Conservation (phyloP, 495 filamentous ascomycete species). For the Neurospora sublineolata region DNA sequence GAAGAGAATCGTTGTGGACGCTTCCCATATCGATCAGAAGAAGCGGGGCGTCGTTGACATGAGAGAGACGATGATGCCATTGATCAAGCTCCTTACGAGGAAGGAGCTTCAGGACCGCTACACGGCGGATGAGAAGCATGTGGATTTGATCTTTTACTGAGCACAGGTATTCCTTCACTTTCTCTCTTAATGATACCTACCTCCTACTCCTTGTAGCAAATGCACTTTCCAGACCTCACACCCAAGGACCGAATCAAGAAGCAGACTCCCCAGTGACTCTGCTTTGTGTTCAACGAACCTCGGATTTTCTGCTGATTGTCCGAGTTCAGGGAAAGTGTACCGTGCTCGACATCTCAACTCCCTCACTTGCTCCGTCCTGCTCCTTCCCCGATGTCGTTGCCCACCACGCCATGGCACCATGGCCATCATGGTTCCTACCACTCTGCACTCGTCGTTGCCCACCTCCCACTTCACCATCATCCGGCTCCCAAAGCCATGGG, state of each 20-base stretch:
- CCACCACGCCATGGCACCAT: not conserved
- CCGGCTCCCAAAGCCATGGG: not conserved
- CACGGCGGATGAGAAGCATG: constrained; percentile 31
- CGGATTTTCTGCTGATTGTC: not conserved
- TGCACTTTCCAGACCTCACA: not conserved
- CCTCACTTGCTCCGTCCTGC: not conserved
- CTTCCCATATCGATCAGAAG: constrained; percentile 83
- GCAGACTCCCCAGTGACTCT: not conserved
- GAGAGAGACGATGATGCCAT: constrained; percentile 71
- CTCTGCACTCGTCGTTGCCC: not conserved
- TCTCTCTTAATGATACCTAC: not conserved
- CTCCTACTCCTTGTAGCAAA: not conserved
- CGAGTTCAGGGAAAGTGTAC: not conserved
- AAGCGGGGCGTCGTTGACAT: constrained; percentile 87
- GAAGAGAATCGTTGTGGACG: constrained; percentile 74
- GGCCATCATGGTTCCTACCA: not conserved
- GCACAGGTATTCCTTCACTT: not conserved
- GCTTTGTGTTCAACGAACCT: not conserved
- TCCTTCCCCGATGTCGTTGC: not conserved
- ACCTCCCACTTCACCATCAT: not conserved
- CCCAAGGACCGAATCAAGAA: not conserved
- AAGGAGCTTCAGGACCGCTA: constrained; percentile 61
- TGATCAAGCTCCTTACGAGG: constrained; percentile 56
- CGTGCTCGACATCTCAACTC: not conserved
- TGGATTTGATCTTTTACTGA: constrained; percentile 51